Conservation (phyloP, 2,329 filamentous ascomycete species). For the Pseudocercospora fijiensis region DNA sequence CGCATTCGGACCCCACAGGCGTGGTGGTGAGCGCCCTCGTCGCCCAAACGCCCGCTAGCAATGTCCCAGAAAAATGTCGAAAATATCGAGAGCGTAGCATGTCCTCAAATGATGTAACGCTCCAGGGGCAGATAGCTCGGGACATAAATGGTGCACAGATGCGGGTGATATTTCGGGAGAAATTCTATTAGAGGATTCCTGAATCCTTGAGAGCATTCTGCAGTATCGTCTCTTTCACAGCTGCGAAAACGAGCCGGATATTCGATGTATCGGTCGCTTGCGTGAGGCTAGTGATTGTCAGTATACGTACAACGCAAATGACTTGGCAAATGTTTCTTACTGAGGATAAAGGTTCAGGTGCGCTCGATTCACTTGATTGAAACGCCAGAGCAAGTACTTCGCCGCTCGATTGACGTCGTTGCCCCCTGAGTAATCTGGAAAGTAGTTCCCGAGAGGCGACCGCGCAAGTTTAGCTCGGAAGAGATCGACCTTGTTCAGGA, state of each 20-base stretch:
- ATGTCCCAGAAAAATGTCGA: conserved; percentile 18
- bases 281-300: conserved; percentile 65
- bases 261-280: conserved; percentile 99
- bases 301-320: conserved; percentile 5
- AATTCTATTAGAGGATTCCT: conserved; percentile 67
- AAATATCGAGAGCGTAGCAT: conserved; percentile 17
- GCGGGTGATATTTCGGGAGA: not conserved
- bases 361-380: conserved; percentile 96
- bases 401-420: conserved; percentile 98
- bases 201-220: conserved; percentile 98
- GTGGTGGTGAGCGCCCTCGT: conserved; percentile 16
- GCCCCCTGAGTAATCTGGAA: conserved; percentile 95
- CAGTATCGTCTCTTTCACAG: conserved; percentile 97
- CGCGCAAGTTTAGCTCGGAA: conserved; percentile 92
- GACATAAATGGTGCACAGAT: conserved; percentile 22
- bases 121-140: conserved; percentile 12
- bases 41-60: conserved; percentile 26
- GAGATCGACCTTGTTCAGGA: conserved; percentile 97
- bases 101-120: conserved; percentile 12
- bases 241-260: conserved; percentile 94
- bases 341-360: conserved; percentile 97
- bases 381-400: conserved; percentile 96
- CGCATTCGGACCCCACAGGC: conserved; percentile 26
- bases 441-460: conserved; percentile 90
- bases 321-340: conserved; percentile 58